Evolutionary conservation across 768 basidiomycete species (phyloP).

Genomic region (Podaxis sp.): DNA sequence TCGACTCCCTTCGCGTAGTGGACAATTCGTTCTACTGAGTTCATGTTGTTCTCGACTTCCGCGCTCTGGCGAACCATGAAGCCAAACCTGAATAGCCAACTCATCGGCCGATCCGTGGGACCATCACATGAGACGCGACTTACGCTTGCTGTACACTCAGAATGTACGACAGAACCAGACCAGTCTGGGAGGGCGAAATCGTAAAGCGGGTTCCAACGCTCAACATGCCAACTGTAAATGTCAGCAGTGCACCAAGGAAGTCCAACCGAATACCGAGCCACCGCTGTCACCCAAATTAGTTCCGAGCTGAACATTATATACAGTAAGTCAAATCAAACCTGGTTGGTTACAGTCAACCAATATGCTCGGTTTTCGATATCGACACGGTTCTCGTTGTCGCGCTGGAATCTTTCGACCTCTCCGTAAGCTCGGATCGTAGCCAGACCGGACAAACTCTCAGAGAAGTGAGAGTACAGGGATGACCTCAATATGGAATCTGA

Average conservation of each 20-base stretch:
- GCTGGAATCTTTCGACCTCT: slow-evolving; percentile 71
- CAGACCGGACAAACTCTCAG: slow-evolving; percentile 84
- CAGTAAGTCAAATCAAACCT: slow-evolving; percentile 37
- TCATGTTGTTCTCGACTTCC: slow-evolving; percentile 94
- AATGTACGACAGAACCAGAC: slow-evolving; percentile 77
- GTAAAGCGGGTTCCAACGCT: slow-evolving; percentile 70
- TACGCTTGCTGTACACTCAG: slow-evolving; percentile 72
- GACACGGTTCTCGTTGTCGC: slow-evolving; percentile 72
- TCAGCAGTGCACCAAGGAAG: slow-evolving; percentile 69
- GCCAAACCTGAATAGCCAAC: slow-evolving; percentile 48
- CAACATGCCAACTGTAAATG: slow-evolving; percentile 78
- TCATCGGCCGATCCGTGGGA: slow-evolving; percentile 11
- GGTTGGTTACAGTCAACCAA: slow-evolving; percentile 84
- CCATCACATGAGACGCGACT: slow-evolving; percentile 13
- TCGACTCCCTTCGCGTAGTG: slow-evolving; percentile 81
- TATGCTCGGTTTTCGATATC: slow-evolving; percentile 90
- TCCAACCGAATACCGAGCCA: slow-evolving; percentile 94
- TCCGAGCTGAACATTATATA: neutral
- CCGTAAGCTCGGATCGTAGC: slow-evolving; percentile 89
- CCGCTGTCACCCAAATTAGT: slow-evolving; percentile 39
- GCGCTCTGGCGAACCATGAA: slow-evolving; percentile 78
- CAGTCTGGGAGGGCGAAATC: slow-evolving; percentile 79
- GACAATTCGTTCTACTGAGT: slow-evolving; percentile 82
- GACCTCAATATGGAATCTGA: slow-evolving; percentile 83
- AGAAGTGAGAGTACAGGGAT: slow-evolving; percentile 88